These are phyloP conservation scores for Kickxella alabastrina DNA, from an alignment of 192 early-diverging fungal genomes.

Conservation along the genomic window DNA sequence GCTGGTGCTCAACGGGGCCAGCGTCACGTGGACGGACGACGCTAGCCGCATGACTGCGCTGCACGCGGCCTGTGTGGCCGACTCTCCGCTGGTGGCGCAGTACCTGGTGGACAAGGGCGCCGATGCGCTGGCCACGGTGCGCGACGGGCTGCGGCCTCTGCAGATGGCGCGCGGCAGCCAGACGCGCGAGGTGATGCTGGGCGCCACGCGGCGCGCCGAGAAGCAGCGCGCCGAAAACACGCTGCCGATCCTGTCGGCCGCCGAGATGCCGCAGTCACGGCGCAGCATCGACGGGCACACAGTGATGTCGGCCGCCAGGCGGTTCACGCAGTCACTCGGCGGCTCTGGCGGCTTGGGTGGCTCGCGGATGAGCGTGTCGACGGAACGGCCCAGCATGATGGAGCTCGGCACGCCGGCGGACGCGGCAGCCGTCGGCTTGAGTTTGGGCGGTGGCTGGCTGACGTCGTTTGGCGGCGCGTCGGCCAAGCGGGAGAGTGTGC, in stretches of 20 bases:
- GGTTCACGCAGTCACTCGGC: slow-evolving; percentile 34
- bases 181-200: slow-evolving; percentile 7
- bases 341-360: slow-evolving; percentile 10
- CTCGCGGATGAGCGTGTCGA: slow-evolving; percentile 48
- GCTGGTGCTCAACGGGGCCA: slow-evolving; percentile 43
- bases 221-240: slow-evolving; percentile 22
- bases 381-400: slow-evolving; percentile 44
- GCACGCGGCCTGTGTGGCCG: slow-evolving; percentile 27
- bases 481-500: slow-evolving; percentile 7
- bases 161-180: background rate
- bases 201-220: slow-evolving; percentile 17
- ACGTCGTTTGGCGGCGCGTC: slow-evolving; percentile 11
- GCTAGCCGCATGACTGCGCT: slow-evolving; percentile 15
- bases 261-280: background rate
- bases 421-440: background rate
- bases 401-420: slow-evolving; percentile 16
- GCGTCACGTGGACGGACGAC: slow-evolving; percentile 6
- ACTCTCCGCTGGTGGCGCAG: slow-evolving; percentile 3
- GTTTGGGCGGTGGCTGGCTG: slow-evolving; percentile 18
- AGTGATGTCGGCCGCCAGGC: slow-evolving; percentile 22
- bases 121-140: slow-evolving; percentile 16
- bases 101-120: slow-evolving; percentile 41
- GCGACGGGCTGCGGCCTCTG: slow-evolving; percentile 6
- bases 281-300: slow-evolving; percentile 14
- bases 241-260: background rate